Evolutionary conservation across 2,329 filamentous ascomycete species (phyloP), one percentile per base, ranked within the genome.

Genomic region (Colletotrichum nymphaeae): DNA sequence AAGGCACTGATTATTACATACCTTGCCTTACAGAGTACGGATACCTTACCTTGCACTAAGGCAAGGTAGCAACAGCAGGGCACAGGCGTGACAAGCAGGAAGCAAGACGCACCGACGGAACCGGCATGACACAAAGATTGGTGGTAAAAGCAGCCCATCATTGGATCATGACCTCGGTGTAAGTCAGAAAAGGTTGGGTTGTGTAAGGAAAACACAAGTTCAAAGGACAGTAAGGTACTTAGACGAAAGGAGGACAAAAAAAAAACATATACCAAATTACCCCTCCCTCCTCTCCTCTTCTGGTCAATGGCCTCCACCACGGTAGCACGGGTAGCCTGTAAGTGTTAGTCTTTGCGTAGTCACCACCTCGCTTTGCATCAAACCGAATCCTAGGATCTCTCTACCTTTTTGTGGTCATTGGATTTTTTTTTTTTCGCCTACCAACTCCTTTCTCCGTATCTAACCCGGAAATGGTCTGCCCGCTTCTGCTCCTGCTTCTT

Each of bases 241-340:
- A 52, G n/a, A 30, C 19, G 32, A 35, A 12, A 35, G 1, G 32
- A 8, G 32, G 32, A 32, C 2, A 32, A 32, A 11, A 35, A 35
- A 35, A 35, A 49, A 22, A 30, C 19, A 19, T 28, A 42, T 7
- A 58, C 19, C 3, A n/a, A n/a, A 60, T 24, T 67, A 67, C 65
- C 65, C 65, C 65, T 67, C 56, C 26, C 56, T 32, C 14, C 28
- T 37, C 26, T 57, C 56, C 56, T 56, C 46, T 35, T 63, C 12
- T 35, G 57, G 49, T 65, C 53, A 46, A 35, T 42, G 52, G 22
- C 55, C 62, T 53, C 35, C 53, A 55, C 30, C 16, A 5, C 35
- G n/a, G 32, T n/a, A 42, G 14, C 37, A 42, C 37, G 37, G 37
- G 37, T 19, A 19, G 37, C 37, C 37, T 42, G 37, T 42, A 35